Conservation (phyloP, 208 protist genomes). For the Leishmania tropica region DNA sequence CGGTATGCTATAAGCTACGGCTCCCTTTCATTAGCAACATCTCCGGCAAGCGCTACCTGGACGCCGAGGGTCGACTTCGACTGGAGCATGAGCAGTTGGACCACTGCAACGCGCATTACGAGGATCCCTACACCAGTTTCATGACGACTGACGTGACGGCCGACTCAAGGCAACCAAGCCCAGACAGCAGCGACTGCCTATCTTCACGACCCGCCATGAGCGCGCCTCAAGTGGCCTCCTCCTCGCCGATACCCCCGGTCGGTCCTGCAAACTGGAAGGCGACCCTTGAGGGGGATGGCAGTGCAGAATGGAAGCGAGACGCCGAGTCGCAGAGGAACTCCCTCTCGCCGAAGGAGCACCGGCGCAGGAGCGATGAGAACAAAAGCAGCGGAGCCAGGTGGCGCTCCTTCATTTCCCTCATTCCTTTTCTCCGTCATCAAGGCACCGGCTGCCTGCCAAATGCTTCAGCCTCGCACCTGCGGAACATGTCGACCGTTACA, state of each 20-base stretch:
- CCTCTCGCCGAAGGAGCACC: neutral
- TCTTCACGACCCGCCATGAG: neutral
- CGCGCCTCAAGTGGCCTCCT: neutral
- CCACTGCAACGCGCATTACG: conserved; percentile 31
- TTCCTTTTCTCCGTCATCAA: conserved; percentile 4
- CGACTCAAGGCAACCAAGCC: neutral
- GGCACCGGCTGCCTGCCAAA: neutral
- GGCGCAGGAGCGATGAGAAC: neutral
- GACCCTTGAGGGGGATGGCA: neutral
- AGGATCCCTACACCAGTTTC: conserved; percentile 13
- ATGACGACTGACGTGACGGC: neutral
- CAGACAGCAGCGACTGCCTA: neutral
- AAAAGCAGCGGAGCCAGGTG: neutral
- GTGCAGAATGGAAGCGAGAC: neutral
- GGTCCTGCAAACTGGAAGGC: neutral
- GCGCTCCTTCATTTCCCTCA: conserved; percentile 17
- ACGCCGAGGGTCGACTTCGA: conserved; percentile 16
- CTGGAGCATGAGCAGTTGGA: conserved; percentile 14
- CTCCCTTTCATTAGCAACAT: conserved; percentile 38
- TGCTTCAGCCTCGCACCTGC: neutral
- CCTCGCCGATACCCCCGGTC: neutral
- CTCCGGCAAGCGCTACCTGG: conserved; percentile 15
- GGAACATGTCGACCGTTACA: neutral
- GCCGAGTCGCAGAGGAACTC: too few relatives aligned
- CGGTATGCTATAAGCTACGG: conserved; percentile 46